These are phyloP conservation scores for Casuarina cunninghamiana DNA, from an alignment of 306 rosid species.

Conservation along the genomic window DNA sequence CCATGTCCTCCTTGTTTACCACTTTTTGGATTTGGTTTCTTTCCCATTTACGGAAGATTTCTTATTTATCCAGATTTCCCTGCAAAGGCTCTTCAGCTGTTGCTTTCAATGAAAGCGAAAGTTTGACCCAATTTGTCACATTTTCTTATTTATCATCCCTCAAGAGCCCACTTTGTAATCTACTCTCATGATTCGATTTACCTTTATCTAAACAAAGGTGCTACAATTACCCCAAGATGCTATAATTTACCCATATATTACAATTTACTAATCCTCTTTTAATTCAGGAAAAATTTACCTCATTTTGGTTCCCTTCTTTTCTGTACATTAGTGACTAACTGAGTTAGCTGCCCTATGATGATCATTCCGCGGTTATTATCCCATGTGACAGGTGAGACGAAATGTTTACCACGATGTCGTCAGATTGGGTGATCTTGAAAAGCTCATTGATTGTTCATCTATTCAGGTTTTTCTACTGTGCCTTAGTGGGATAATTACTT, in stretches of 20 bases:
- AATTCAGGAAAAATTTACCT: not conserved
- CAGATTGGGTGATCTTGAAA: slow-evolving; percentile 84
- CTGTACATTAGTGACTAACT: not conserved
- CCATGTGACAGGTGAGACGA: slow-evolving; percentile 62
- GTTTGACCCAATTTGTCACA: slow-evolving; percentile 59
- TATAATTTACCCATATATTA: slow-evolving; percentile 1
- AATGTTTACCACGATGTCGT: slow-evolving; percentile 94
- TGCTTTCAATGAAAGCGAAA: slow-evolving; percentile 82
- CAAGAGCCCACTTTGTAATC: slow-evolving; percentile 30
- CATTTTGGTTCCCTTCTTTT: not conserved
- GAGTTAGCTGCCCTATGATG: not conserved
- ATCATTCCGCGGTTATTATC: slow-evolving; percentile 4
- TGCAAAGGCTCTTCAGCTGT: slow-evolving; percentile 74
- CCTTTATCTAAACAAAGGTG: slow-evolving; percentile 19
- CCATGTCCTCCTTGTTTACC: slow-evolving; percentile 47
- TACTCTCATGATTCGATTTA: slow-evolving; percentile 39
- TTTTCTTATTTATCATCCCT: slow-evolving; percentile 30
- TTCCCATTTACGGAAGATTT: slow-evolving; percentile 68
- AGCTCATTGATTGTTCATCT: slow-evolving; percentile 81
- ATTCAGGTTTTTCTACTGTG: slow-evolving; percentile 62
- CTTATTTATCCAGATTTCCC: slow-evolving; percentile 67
- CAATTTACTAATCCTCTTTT: not conserved
- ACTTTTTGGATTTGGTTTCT: slow-evolving; percentile 60
- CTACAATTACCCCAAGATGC: slow-evolving; percentile 2
- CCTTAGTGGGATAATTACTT: not conserved